Evolutionary conservation across 192 early-diverging fungal species (phyloP), one percentile per base, ranked within the genome.

Genomic region (Mortierella hygrophila): DNA sequence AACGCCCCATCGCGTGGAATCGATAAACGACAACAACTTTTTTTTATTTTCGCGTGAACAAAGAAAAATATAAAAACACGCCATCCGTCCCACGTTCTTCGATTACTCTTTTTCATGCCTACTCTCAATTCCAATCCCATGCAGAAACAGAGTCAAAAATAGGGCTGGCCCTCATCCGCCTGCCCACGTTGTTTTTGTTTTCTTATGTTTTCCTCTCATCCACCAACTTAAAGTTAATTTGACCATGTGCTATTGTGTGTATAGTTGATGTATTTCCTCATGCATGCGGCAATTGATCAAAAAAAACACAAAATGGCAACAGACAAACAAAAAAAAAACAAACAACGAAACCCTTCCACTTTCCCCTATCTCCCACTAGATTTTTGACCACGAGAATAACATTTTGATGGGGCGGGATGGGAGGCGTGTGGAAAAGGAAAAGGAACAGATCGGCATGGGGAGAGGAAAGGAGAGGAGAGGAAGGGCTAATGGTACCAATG

Each of bases 161-260:
- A 52, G 49, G 5, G 49, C 4, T 20, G 18, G 49, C 49, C 47
- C 47, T 52, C 18, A 20, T 52, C 47, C 5, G 5, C 16, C 29
- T 4, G 60, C 60, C 60, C 60, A 65, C 60, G 60, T 65, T 60
- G 21, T 60, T 60, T 26, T n/a, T 2, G 21, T n/a, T n/a, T 23
- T 29, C 23, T n/a, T 60, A 8, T 60, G n/a, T 60, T 26, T 60
- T 8, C 16, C 49, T 52, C 18, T 20, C 49, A 21, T 52, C 49
- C 49, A 15, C 49, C 49, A 29, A 74, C 57, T 32, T 74, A 74
- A 74, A 47, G 73, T 74, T 74, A 74, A 74, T 74, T 74, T 74
- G 73, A 47, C 52, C 42, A 70, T n/a, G 37, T 70, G 69, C 38
- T 42, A 23, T 11, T 35, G 35, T 6, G 35, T n/a, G 35, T 21